A percentile compares a stretch with the other conserved stretches of the same genome.
phyloP scores from a whole-genome alignment of 441 rosid species.

The Euphorbia corollata region DNA sequence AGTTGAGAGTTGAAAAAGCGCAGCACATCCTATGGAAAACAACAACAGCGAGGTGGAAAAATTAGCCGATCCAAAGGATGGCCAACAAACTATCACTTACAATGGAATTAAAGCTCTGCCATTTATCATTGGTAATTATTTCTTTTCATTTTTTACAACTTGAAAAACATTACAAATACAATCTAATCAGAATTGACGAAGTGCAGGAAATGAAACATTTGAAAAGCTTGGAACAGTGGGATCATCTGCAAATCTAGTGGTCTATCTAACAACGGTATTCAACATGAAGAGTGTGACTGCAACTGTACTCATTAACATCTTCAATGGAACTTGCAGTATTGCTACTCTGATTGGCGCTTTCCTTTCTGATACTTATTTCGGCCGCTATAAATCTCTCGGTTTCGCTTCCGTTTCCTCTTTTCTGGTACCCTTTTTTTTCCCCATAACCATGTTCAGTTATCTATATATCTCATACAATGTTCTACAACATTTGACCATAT shows the following conservation, averaged over 20 bases:
- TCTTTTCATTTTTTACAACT: neutral
- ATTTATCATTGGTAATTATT: conserved; percentile 9
- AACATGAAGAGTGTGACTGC: conserved; percentile 35
- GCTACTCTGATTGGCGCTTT: conserved; percentile 33
- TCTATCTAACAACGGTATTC: conserved; percentile 37
- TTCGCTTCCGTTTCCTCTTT: conserved; percentile 29
- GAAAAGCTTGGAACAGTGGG: conserved; percentile 47
- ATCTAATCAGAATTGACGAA: too few species aligned
- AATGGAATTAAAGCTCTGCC: conserved; percentile 17
- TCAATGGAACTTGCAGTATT: conserved; percentile 30
- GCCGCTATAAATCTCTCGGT: conserved; percentile 30
- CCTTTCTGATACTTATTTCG: conserved; percentile 36
- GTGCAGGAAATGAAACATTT: conserved; percentile 40
- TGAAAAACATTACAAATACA: too few species aligned
- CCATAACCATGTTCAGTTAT: neutral
- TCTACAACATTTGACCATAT: neutral
- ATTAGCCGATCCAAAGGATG: neutral
- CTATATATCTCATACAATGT: neutral
- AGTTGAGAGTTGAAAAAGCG: too few species aligned
- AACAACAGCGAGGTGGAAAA: neutral
- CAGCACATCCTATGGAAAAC: too few species aligned
- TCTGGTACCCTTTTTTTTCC: conserved; percentile 19
- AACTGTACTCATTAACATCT: conserved; percentile 33
- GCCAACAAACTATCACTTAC: neutral
- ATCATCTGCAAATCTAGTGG: conserved; percentile 28